Evolutionary conservation across 108 stramenopile genomes (phyloP).

Genomic region (Cyclotella sp.): DNA sequence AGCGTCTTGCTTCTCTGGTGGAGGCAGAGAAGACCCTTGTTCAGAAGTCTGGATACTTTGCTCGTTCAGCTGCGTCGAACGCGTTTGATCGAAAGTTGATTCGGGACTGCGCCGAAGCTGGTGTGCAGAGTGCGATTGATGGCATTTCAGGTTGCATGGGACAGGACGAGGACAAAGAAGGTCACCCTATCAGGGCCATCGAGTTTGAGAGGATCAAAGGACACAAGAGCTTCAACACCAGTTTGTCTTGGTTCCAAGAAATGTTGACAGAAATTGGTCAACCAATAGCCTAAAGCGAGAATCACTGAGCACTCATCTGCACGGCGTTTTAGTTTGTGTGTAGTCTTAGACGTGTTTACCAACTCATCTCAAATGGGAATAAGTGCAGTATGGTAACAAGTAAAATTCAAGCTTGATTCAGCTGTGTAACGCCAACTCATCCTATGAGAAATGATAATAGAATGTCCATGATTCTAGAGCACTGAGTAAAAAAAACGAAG

Average conservation of each 20-base stretch:
- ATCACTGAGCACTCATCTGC: background rate
- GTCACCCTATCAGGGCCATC: slow-evolving; percentile 85
- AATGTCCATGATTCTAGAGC: no score
- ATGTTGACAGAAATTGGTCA: slow-evolving; percentile 89
- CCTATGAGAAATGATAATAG: no score
- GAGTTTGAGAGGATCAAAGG: slow-evolving; percentile 94
- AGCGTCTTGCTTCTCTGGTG: slow-evolving; percentile 70
- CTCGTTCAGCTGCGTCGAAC: slow-evolving; percentile 86
- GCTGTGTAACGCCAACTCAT: no score
- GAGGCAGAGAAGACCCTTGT: slow-evolving; percentile 92
- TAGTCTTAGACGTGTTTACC: no score
- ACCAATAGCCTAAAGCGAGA: slow-evolving; percentile 19
- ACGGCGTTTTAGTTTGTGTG: background rate
- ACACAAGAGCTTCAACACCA: slow-evolving; percentile 80
- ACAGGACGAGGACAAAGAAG: slow-evolving; percentile 88
- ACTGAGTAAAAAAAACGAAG: no score
- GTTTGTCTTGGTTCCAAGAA: slow-evolving; percentile 79
- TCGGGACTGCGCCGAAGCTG: slow-evolving; percentile 78
- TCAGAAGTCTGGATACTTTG: slow-evolving; percentile 93
- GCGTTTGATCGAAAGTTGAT: slow-evolving; percentile 87
- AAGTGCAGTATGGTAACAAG: no score
- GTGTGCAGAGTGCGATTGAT: slow-evolving; percentile 81
- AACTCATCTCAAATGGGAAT: no score
- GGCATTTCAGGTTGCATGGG: slow-evolving; percentile 90
- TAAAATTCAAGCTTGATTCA: no score